Percentiles rank a stretch among this genome's conserved stretches.
Conservation (phyloP, 1,139 yeast species). For the Debaryomyces subglobosus region DNA sequence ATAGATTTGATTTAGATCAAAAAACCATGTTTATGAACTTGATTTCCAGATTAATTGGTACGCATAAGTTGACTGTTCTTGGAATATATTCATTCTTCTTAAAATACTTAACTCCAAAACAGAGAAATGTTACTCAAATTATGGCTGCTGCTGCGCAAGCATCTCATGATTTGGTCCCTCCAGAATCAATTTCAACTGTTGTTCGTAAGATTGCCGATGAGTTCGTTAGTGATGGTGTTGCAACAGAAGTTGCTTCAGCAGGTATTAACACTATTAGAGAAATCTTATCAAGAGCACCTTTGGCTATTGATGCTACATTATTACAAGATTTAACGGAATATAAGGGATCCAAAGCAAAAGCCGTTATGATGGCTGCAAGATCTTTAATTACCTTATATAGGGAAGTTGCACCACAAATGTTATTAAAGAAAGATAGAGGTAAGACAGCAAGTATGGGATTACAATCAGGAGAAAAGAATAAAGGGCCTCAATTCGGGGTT, state of each 20-base stretch:
- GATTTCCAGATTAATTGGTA: constrained; percentile 85
- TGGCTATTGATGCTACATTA: constrained; percentile 84
- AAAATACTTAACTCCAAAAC: constrained; percentile 92
- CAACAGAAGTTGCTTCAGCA: constrained; percentile 97
- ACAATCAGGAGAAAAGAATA: constrained; percentile 51
- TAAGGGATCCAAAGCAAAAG: constrained; percentile 89
- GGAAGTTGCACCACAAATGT: constrained; percentile 96
- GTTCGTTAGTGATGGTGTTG: constrained; percentile 97
- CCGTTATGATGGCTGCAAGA: constrained; percentile 93
- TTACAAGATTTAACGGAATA: constrained; percentile 89
- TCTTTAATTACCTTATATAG: constrained; percentile 84
- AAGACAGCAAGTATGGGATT: constrained; percentile 83
- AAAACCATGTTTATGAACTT: constrained; percentile 86
- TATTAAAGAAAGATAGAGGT: constrained; percentile 87
- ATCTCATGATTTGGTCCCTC: constrained; percentile 95
- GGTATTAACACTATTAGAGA: constrained; percentile 95
- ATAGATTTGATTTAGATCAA: constrained; percentile 80
- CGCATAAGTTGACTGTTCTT: constrained; percentile 87
- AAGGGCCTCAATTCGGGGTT: constrained; percentile 72
- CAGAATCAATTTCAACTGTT: constrained; percentile 78
- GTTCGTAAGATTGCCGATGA: constrained; percentile 95
- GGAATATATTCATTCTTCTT: constrained; percentile 88
- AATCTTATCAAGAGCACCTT: constrained; percentile 87
- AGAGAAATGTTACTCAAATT: constrained; percentile 89
- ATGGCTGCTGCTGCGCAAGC: constrained; percentile 98